A percentile compares a stretch with the other conserved stretches of the same genome.
Conservation (phyloP, 2,329 filamentous ascomycete genomes). For the Colletotrichum sp. region DNA sequence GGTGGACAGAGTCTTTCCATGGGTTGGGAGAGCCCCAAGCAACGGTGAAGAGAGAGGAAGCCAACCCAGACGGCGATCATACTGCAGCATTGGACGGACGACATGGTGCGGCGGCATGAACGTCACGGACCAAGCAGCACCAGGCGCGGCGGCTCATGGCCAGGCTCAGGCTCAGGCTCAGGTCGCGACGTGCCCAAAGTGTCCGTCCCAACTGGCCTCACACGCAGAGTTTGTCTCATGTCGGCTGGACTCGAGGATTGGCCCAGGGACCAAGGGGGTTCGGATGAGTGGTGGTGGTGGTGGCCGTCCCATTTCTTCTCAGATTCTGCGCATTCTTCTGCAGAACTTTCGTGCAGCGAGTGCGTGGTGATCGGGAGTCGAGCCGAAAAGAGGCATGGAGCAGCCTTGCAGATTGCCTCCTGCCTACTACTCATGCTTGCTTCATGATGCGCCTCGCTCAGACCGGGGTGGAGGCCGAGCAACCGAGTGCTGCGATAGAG, state of each 20-base stretch:
- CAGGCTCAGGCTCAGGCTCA: not conserved
- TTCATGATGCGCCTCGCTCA: not conserved
- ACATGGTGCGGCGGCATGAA: constrained; percentile 19
- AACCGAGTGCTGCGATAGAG: not conserved
- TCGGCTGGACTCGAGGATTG: not conserved
- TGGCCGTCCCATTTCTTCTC: not conserved
- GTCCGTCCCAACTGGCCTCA: constrained; percentile 9
- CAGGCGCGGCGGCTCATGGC: not conserved
- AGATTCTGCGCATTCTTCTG: not conserved
- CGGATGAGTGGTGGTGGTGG: not conserved
- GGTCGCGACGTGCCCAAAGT: not conserved
- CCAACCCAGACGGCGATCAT: constrained; percentile 19
- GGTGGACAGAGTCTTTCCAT: not conserved
- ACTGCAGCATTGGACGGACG: constrained; percentile 6
- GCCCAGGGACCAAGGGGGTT: not conserved
- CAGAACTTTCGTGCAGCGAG: not conserved
- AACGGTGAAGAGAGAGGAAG: not conserved
- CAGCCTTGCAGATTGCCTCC: not conserved
- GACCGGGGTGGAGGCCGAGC: not conserved
- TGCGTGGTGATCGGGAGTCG: not conserved
- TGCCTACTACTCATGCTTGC: not conserved
- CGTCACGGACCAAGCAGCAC: constrained; percentile 2
- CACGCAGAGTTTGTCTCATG: constrained; percentile 9
- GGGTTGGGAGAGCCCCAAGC: not conserved
- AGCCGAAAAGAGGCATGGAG: not conserved